A percentile compares a stretch with the other conserved stretches of the same genome.
phyloP scores from a whole-genome alignment of 495 filamentous ascomycete genomes.

The Podospora conica region DNA sequence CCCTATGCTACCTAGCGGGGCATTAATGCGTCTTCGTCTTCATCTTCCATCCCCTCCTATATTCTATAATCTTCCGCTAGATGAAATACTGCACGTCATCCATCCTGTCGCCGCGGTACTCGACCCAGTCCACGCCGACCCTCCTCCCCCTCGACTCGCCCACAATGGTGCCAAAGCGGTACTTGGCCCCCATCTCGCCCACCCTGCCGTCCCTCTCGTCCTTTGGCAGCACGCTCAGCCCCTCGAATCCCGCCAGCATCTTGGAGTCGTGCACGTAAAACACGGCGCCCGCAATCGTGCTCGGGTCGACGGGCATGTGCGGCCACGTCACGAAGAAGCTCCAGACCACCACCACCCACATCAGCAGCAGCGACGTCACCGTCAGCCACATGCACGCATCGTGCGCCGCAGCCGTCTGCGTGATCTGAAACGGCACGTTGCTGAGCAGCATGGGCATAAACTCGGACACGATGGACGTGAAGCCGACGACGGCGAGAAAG shows the following conservation, averaged over 20 bases:
- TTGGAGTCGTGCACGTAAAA: slow-evolving; percentile 24
- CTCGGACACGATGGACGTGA: slow-evolving; percentile 30
- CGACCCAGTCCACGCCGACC: slow-evolving; percentile 18
- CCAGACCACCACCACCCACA: slow-evolving; percentile 28
- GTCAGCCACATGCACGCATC: slow-evolving; percentile 29
- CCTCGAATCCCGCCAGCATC: slow-evolving; percentile 19
- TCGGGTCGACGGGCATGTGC: slow-evolving; percentile 24
- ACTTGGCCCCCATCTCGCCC: slow-evolving; percentile 11
- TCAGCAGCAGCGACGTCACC: slow-evolving; percentile 28
- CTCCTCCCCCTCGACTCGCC: slow-evolving; percentile 15
- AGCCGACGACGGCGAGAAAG: slow-evolving; percentile 24
- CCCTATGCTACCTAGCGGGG: background rate
- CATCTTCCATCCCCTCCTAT: background rate
- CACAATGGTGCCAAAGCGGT: slow-evolving; percentile 14
- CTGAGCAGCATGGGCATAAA: slow-evolving; percentile 30
- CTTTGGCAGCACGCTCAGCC: slow-evolving; percentile 13
- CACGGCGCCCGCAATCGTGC: slow-evolving; percentile 23
- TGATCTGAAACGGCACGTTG: slow-evolving; percentile 32
- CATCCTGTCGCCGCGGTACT: background rate
- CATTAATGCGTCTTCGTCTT: background rate
- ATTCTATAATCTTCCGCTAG: background rate
- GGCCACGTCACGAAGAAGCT: slow-evolving; percentile 25
- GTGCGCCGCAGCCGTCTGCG: slow-evolving; percentile 26
- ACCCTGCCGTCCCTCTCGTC: slow-evolving; percentile 16
- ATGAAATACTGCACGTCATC: background rate